Base-by-base conservation (phyloP, 23 red algal species). In the Gracilaria vermiculophylla region DNA sequence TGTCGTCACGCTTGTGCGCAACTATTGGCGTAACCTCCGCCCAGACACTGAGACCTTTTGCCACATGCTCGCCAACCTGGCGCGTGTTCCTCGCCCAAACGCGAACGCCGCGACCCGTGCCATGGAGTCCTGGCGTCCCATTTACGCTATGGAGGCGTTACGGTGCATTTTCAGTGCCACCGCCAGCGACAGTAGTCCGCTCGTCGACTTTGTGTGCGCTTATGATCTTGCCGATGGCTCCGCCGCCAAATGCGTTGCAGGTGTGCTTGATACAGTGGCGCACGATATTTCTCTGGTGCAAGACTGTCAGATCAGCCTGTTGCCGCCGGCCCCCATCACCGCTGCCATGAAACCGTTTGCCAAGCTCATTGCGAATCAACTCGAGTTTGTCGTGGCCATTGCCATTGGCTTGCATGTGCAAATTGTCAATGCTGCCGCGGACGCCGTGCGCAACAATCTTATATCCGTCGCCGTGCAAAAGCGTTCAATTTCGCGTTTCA, bases 111-210 rank as follows among this genome's bases (percentile, higher is more conserved):
- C 28, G 29, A 11, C 58, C 0, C 58, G 29, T 7, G 12, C 58
- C 29, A 1, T 24, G 28, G 58, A 73, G 1, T 73, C 40, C 11
- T 91, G 87, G 87, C 13, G 36, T 25, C 24, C 44, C 73, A 49
- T 91, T 3, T 91, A 70, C 31, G 87, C 73, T 1, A 91, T 91
- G 23, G 76, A 91, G 25, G 73, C 75, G 19, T 35, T 91, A 15
- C 73, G 76, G 5, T 70, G 75, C 51, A 91, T 91, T 41, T 55
- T 91, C 23, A 64, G 69, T 5, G 6, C 70, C 12, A 49, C 31
- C 0, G 33, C 69, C 48, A 57, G 42, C 39, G 66, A 77, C 53
- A 14, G 53, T 12, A 88, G 37, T 28, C 37, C 58, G 9, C 52
- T 88, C 42, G 34, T 77, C 16, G 70, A 77, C 31, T 78, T 88